Evolutionary conservation across 2,329 filamentous ascomycete genomes (phyloP), one percentile per base, ranked within the genome.

Genomic region (Aspergillus udagawae): DNA sequence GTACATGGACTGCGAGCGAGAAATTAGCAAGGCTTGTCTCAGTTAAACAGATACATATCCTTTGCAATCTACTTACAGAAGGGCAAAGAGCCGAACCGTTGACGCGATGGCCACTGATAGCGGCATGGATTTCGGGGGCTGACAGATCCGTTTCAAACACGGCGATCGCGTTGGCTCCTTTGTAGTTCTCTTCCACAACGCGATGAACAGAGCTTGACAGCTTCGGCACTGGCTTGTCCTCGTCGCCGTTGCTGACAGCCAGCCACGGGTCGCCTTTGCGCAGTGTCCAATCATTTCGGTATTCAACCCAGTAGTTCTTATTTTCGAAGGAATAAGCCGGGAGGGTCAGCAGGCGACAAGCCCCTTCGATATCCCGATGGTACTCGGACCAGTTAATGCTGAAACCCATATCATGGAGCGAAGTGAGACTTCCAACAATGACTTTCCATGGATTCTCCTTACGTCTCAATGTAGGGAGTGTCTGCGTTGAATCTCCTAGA

Each of bases 401-500:
- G 42, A 76, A 63, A 8, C 76, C 75, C 41, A 69, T 64, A n/a
- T 70, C 54, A 54, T 79, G 74, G 1, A 77, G 61, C 7, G 64
- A 56, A 0, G 69, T 69, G 51, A 77, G 62, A 29, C 70, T 74
- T 20, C 63, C 69, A 0, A 73, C 69, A 14, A 76, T 63, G 32
- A 74, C 71, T 64, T 74, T 76, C 77, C 73, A 80, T 9, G 70
- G 67, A 58, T 79, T 73, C 49, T 77, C 74, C 27, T 75, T 70
- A 17, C 72, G 70, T 20, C 74, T 72, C 51, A 80, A 73, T 12
- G 76, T 77, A 9, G 77, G 65, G 2, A 77, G 56, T 0, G 54
- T 83, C 79, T 42, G 83, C 80, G 57, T 82, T 77, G 53, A 83
- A 82, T 81, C 77, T 8, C 77, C 85, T 57, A 89, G 82, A 2